phyloP scores from a whole-genome alignment of 1,139 yeast species.

The Keqinozyma sinolaborantium region DNA sequence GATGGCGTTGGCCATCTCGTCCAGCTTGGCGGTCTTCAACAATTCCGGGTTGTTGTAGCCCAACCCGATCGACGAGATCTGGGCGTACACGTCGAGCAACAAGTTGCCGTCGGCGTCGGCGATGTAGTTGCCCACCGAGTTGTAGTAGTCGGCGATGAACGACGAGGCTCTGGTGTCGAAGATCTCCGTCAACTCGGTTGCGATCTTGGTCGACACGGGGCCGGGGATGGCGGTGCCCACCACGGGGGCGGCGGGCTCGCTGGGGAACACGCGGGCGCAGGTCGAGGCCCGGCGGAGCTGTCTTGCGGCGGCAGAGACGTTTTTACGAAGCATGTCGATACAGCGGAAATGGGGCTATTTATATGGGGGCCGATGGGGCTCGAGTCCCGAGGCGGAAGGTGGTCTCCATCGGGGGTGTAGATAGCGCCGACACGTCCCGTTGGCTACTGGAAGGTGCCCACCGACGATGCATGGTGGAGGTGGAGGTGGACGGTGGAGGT shows the following conservation, averaged over 20 bases:
- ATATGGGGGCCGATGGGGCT: background rate
- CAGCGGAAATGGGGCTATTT: background rate
- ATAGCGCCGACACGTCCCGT: too few relatives aligned
- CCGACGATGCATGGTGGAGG: too few relatives aligned
- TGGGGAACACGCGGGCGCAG: slow-evolving; percentile 27
- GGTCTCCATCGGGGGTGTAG: too few relatives aligned
- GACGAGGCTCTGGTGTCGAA: slow-evolving; percentile 65
- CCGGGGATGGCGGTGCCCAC: slow-evolving; percentile 57
- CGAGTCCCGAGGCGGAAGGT: background rate
- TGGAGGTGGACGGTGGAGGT: background rate
- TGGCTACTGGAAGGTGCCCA: too few relatives aligned
- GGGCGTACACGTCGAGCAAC: slow-evolving; percentile 60
- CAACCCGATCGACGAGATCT: slow-evolving; percentile 64
- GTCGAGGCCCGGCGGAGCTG: background rate
- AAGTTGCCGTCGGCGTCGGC: slow-evolving; percentile 65
- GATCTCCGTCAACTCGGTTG: slow-evolving; percentile 47
- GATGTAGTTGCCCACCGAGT: slow-evolving; percentile 61
- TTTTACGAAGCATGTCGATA: background rate
- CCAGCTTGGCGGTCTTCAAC: slow-evolving; percentile 51
- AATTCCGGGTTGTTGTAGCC: slow-evolving; percentile 70
- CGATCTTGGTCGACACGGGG: slow-evolving; percentile 47
- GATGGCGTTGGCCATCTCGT: slow-evolving; percentile 61
- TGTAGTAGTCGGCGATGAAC: slow-evolving; percentile 59
- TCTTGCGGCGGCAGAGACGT: background rate
- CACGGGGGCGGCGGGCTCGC: slow-evolving; percentile 52